phyloP scores from a whole-genome alignment of 2,329 filamentous ascomycete genomes.

The Hypoxylon sp. region DNA sequence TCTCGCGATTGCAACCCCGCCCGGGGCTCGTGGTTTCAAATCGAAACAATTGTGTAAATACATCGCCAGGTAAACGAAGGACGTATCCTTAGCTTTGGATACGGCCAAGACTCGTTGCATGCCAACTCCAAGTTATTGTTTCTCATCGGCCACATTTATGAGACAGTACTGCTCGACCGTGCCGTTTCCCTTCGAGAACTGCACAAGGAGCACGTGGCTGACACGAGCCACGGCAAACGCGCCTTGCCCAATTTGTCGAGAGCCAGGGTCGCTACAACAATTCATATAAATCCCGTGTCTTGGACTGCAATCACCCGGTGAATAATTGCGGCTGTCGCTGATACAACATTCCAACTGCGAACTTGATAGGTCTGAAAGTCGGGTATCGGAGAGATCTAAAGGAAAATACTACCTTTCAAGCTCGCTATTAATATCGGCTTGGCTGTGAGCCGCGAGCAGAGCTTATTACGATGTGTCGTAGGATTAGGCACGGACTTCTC shows the following conservation, averaged over 20 bases:
- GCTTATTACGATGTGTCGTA: not conserved
- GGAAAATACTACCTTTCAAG: not conserved
- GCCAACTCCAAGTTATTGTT: not conserved
- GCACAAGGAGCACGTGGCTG: not conserved
- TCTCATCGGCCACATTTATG: not conserved
- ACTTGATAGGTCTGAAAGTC: not conserved
- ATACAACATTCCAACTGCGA: constrained; percentile 5
- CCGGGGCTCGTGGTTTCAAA: too few species aligned
- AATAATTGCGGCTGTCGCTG: not conserved
- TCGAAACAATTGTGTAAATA: not conserved
- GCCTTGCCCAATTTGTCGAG: not conserved
- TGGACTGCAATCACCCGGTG: constrained; percentile 6
- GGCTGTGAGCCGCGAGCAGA: not conserved
- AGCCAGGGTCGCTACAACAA: not conserved
- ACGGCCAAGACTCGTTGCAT: not conserved
- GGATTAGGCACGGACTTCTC: not conserved
- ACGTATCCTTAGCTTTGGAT: not conserved
- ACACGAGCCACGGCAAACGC: not conserved
- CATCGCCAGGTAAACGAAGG: not conserved
- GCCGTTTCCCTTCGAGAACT: not conserved
- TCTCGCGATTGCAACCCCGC: not conserved
- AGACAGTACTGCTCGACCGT: not conserved
- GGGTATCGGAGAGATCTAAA: not conserved
- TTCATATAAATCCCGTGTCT: constrained; percentile 3
- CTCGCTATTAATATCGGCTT: constrained; percentile 4